Percentiles rank a stretch among this genome's conserved stretches.
Conservation (phyloP, 352 stramenopile species). For the Phytopythium delawarense region DNA sequence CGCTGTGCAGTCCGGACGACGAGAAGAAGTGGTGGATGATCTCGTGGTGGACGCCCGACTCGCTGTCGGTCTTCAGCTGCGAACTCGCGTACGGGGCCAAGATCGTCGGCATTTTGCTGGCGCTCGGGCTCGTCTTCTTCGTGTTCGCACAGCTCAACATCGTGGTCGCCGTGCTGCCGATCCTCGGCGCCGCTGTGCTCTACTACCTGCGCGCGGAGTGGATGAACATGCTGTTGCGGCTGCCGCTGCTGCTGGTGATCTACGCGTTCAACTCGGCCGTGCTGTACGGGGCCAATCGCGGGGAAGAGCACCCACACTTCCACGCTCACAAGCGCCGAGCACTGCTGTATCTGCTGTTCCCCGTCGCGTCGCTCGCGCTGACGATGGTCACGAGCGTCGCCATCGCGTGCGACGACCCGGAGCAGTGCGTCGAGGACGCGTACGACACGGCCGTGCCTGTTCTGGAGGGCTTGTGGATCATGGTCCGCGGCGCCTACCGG, state of each 20-base stretch:
- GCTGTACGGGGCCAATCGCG: constrained; percentile 49
- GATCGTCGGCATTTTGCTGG: constrained; percentile 43
- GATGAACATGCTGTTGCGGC: constrained; percentile 77
- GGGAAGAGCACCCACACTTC: constrained; percentile 16
- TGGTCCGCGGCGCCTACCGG: constrained; percentile 48
- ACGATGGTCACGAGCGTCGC: constrained; percentile 56
- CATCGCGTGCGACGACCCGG: constrained; percentile 70
- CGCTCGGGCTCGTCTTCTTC: constrained; percentile 41
- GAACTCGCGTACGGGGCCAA: constrained; percentile 70
- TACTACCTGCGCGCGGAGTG: constrained; percentile 72
- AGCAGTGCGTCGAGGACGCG: constrained; percentile 46
- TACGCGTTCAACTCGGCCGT: constrained; percentile 67
- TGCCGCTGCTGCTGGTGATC: constrained; percentile 62
- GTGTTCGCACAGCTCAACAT: constrained; percentile 63
- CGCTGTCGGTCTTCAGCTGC: constrained; percentile 59
- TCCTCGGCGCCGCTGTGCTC: constrained; percentile 35
- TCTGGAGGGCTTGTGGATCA: constrained; percentile 24
- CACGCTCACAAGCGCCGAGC: constrained; percentile 28
- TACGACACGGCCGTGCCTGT: constrained; percentile 25
- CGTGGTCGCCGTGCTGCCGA: constrained; percentile 45
- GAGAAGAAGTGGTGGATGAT: constrained; percentile 46
- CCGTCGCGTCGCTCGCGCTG: constrained; percentile 50
- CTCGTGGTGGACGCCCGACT: constrained; percentile 52
- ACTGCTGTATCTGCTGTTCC: constrained; percentile 62
- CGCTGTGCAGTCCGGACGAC: constrained; percentile 42